Evolutionary conservation across 2,329 filamentous ascomycete genomes (phyloP), one percentile per base, ranked within the genome.

Genomic region (Claviceps paspali): DNA sequence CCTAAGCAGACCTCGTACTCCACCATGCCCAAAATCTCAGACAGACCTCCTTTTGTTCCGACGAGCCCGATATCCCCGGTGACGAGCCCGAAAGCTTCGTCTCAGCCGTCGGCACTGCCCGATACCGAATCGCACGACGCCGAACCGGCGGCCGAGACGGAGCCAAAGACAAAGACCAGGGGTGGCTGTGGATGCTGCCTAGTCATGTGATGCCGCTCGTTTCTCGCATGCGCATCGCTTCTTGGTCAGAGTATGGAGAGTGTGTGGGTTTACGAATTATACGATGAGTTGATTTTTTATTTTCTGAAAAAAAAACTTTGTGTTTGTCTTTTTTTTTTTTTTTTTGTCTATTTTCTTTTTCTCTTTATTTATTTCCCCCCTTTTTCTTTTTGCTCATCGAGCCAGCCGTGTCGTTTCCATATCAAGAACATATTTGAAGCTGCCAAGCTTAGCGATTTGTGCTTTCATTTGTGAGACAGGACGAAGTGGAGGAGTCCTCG

Each of bases 11-110:
- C 61, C 38, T 62, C 63, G 3, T 79, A 78, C 51, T 76, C 74
- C 28, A 76, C 73, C 12, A 77, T 77, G 65, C 73, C 73, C 29
- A 74, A 63, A 53, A 76, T 76, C 29, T 52, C 54, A 5, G 55
- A 59, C 45, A 59, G 55, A 39, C 45, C 47, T 6, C 45, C 47
- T 5, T 41, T 46, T 30, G 57, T 49, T 28, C 53, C 57, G 15
- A 52, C 61, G 2, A 70, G 65, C 44, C 65, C 67, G 24, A 57
- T 61, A 44, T 59, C 64, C 6, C 60, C 70, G 6, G 43, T 47
- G 15, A 50, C 48, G 3, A 41, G 35, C 28, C 22, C 39, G 18
- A 38, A 35, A 21, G 4, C n/a, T 5, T 18, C 47, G 72, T 63
- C 55, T 36, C 43, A 46, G 27, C 41, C 49, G 18, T n/a, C 31